Evolutionary conservation across 2,329 filamentous ascomycete genomes (phyloP), one percentile per base, ranked within the genome.

Genomic region (Monosporascus sp.): DNA sequence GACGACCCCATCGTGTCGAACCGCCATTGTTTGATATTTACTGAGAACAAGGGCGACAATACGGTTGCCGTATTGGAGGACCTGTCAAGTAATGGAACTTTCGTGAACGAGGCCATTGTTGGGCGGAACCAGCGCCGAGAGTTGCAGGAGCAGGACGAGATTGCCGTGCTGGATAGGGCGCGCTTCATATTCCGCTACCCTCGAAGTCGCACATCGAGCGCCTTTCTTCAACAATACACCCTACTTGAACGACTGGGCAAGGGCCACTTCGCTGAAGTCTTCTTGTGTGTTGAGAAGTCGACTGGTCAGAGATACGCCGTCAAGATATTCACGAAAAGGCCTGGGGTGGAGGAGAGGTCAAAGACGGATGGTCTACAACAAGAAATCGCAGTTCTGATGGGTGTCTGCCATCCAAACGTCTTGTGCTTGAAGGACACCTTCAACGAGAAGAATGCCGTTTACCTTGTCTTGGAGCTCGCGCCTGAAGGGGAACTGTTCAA

Each of bases 401-500:
- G 91, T n/a, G 91, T 99, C 56, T 96, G 89, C 67, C 94, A 99
- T 70, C 90, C 91, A 4, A 94, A 95, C 61, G 82, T 99, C 51
- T 78, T 99, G 16, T 97, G 92, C 68, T 77, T 99, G 52, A 97
- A 96, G 70, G 92, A 96, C 61, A 96, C 91, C 0, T 99, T 96
- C 68, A 90, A 96, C 65, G 94, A 99, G 69, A 81, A 82, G 48
- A 91, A 94, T 61, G 90, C 90, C 2, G 91, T 97, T 20, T 97
- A 96, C 68, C 77, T 99, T 43, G 87, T 99, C 11, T 75, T 97
- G 48, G 94, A 99, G 69, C 79, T 97, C 62, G 93, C 93, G 2
- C 79, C 91, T 0, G 91, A 96, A 71, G 94, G 94, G 64, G 95
- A 99, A 72, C 76, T 99, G 16, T 99, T 99, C 79, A 96, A 97